phyloP scores from a whole-genome alignment of 768 basidiomycete genomes.

The Termitomyces sp. region DNA sequence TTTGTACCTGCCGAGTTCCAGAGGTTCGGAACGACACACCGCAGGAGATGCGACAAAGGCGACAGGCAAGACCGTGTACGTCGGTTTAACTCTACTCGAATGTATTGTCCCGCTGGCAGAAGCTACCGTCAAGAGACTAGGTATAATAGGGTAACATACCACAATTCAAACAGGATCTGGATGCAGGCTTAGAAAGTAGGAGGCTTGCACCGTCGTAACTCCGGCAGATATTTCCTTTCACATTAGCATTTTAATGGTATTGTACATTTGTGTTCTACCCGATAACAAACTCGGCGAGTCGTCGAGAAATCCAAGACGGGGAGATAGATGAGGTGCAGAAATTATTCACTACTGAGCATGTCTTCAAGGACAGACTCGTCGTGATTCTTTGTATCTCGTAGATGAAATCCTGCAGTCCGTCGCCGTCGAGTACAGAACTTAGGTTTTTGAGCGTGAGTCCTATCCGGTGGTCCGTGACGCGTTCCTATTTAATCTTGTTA shows the following conservation, averaged over 20 bases:
- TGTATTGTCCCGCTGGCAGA: not conserved
- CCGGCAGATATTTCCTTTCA: not conserved
- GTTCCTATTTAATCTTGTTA: slow-evolving; percentile 45
- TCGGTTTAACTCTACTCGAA: not conserved
- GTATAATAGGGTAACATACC: not conserved
- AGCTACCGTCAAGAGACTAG: not conserved
- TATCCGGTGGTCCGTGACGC: slow-evolving; percentile 90
- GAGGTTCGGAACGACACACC: not conserved
- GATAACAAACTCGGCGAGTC: not conserved
- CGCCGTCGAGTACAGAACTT: slow-evolving; percentile 58
- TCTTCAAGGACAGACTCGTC: not conserved
- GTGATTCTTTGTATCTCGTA: slow-evolving; percentile 45
- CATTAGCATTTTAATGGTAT: not conserved
- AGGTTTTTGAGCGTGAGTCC: slow-evolving; percentile 70
- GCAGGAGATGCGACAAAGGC: not conserved
- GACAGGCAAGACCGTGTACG: not conserved
- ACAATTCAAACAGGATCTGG: not conserved
- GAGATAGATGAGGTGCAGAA: not conserved
- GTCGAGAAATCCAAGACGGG: not conserved
- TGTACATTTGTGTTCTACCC: not conserved
- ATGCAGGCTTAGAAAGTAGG: not conserved
- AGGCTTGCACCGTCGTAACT: not conserved
- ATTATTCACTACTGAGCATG: not conserved
- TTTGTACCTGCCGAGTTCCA: no score
- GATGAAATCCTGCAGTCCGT: slow-evolving; percentile 52